Evolutionary conservation across 768 basidiomycete genomes (phyloP), one percentile per base, ranked within the genome.

Genomic region (Cytidiella melzeri): DNA sequence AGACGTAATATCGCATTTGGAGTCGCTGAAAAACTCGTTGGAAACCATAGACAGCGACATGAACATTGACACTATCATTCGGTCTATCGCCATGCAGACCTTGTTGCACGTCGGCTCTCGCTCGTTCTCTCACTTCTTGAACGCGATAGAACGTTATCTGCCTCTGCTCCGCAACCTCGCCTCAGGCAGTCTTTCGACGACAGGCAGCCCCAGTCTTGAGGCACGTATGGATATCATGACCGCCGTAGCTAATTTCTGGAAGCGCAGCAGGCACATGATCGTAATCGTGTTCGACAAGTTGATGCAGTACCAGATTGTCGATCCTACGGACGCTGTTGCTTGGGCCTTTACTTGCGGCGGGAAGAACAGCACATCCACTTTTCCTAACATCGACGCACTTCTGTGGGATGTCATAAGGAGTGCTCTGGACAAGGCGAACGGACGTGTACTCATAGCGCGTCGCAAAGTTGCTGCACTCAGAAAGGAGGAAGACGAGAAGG

Each of bases 251-350:
- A 65, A 72, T 3, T 98, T 94, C 69, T 99, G 94, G 94, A 76
- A 75, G 55, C 67, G 81, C 57, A 92, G 87, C 60, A 72, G 78
- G 25, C 93, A 97, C 58, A 91, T 93, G 82, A 73, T 93, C 41
- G 75, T 77, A 13, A 93, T 99, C 61, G 92, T 97, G 6, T 85
- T 95, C 54, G 96, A 98, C 73, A 99, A 99, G 69, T 72, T 98
- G 47, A 88, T 98, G 82, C 95, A 98, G 63, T 99, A 99, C 67
- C 93, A 96, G 63, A 89, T 98, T 49, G 86, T 98, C 36, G 93
- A 97, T 58, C 92, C 94, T 0, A 81, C 83, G 13, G 94, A 99
- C 56, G 86, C 98, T 7, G 84, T 96, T 47, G 71, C 70, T 3
- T 95, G 89, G 87, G 80, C 85, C 15, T 95, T 97, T 65, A 53